Percentiles rank a stretch among this genome's conserved stretches.
phyloP scores from a whole-genome alignment of 2,329 filamentous ascomycete genomes.

The Colletotrichum ledebouriae region DNA sequence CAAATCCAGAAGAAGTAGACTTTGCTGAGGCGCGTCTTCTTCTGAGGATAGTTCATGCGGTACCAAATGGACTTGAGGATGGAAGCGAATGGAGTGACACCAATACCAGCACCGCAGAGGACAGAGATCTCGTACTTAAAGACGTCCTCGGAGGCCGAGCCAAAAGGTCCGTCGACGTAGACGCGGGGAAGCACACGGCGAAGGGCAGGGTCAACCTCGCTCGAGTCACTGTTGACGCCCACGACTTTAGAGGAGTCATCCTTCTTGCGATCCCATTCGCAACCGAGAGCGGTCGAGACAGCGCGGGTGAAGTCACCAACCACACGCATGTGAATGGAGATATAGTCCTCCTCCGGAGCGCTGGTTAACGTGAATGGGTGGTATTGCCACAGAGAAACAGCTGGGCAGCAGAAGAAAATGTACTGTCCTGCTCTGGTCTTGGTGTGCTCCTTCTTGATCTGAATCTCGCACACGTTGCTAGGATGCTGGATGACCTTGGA shows the following conservation, averaged over 20 bases:
- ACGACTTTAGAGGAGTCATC: slow-evolving; percentile 75
- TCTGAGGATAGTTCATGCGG: slow-evolving; percentile 88
- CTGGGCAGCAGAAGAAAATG: slow-evolving; percentile 90
- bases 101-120: slow-evolving; percentile 86
- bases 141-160: slow-evolving; percentile 87
- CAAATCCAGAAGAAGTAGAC: slow-evolving; percentile 96
- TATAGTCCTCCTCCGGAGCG: slow-evolving; percentile 90
- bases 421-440: slow-evolving; percentile 87
- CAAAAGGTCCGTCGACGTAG: slow-evolving; percentile 88
- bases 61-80: slow-evolving; percentile 96
- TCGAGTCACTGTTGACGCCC: slow-evolving; percentile 71
- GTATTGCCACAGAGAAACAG: slow-evolving; percentile 89
- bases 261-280: slow-evolving; percentile 75
- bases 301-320: slow-evolving; percentile 85
- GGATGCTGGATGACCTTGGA: slow-evolving; percentile 92
- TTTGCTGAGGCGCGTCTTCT: slow-evolving; percentile 83
- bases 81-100: slow-evolving; percentile 87
- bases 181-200: slow-evolving; percentile 82
- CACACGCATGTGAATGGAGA: slow-evolving; percentile 86
- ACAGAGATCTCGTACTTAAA: slow-evolving; percentile 89
- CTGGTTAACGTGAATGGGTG: slow-evolving; percentile 90
- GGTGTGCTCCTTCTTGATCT: slow-evolving; percentile 91
- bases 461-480: slow-evolving; percentile 89
- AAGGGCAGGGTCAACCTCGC: slow-evolving; percentile 76
- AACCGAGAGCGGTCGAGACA: slow-evolving; percentile 79